Evolutionary conservation across 768 basidiomycete species (phyloP).

Genomic region (Rossbeevera mucosa): DNA sequence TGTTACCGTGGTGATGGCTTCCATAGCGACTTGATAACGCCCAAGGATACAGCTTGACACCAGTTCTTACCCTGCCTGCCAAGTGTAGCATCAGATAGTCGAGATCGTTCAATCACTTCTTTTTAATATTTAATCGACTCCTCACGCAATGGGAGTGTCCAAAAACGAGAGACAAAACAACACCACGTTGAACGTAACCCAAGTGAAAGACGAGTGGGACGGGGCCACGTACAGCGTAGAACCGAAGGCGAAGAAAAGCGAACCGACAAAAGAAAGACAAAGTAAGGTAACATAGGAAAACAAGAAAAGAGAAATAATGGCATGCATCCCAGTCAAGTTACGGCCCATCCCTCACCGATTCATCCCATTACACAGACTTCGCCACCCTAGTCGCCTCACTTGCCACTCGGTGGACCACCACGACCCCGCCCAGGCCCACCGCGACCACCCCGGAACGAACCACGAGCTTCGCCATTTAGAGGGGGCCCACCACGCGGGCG

Average conservation of each 20-base stretch:
- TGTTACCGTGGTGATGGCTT: background rate
- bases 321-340: conserved; percentile 12
- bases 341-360: background rate
- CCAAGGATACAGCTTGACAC: too few species aligned
- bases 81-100: too few species aligned
- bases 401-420: conserved; percentile 29
- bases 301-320: conserved; percentile 2
- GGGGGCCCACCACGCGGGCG: conserved; percentile 62
- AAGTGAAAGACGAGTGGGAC: conserved; percentile 6
- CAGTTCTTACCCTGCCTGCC: too few species aligned
- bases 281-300: conserved; percentile 15
- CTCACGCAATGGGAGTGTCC: conserved; percentile 24
- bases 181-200: conserved; percentile 11
- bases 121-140: conserved; percentile 17
- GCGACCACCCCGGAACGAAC: conserved; percentile 45
- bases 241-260: conserved; percentile 1
- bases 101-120: background rate
- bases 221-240: conserved; percentile 14
- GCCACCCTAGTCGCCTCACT: conserved; percentile 16
- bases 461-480: conserved; percentile 41
- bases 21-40: background rate
- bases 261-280: conserved; percentile 5
- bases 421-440: conserved; percentile 43
- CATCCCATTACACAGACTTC: conserved; percentile 1
- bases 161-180: conserved; percentile 6